Conservation (phyloP, 352 stramenopile species). For the Phytophthora vignae region DNA sequence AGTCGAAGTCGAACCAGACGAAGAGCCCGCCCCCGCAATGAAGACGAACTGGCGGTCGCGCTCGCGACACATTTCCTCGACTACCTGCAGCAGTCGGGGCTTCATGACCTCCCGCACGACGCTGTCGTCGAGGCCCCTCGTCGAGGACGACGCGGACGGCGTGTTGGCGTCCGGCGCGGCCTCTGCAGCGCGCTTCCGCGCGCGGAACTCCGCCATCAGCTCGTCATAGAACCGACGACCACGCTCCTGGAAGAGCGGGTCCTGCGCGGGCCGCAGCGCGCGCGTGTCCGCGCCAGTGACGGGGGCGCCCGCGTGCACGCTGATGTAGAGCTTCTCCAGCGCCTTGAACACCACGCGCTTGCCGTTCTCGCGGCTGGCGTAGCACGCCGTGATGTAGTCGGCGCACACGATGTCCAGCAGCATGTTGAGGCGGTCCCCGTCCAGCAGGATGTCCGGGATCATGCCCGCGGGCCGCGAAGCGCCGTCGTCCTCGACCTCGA, state of each 20-base stretch:
- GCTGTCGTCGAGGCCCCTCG: conserved; percentile 55
- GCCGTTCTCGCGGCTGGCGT: conserved; percentile 86
- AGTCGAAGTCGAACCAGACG: conserved; percentile 4
- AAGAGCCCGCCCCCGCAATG: not conserved
- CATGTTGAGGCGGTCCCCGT: conserved; percentile 84
- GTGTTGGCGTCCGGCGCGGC: conserved; percentile 20
- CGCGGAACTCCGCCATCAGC: conserved; percentile 57
- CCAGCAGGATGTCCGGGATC: conserved; percentile 72
- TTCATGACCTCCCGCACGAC: conserved; percentile 78
- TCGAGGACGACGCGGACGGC: conserved; percentile 20
- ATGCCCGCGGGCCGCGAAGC: conserved; percentile 30
- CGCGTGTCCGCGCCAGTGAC: conserved; percentile 26
- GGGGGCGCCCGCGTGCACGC: conserved; percentile 55
- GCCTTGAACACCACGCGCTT: conserved; percentile 81
- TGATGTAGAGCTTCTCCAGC: conserved; percentile 84
- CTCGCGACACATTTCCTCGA: conserved; percentile 81
- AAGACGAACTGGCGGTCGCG: conserved; percentile 52
- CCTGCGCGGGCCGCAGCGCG: conserved; percentile 41
- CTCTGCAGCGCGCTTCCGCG: conserved; percentile 36
- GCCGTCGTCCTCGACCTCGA: conserved; percentile 25
- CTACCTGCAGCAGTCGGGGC: conserved; percentile 74
- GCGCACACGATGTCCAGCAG: conserved; percentile 86
- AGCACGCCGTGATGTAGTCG: conserved; percentile 88
- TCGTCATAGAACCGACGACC: conserved; percentile 69
- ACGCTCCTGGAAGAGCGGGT: conserved; percentile 59